Conservation (phyloP, 2,329 filamentous ascomycete species). For the Tolypocladium ovalisporum region DNA sequence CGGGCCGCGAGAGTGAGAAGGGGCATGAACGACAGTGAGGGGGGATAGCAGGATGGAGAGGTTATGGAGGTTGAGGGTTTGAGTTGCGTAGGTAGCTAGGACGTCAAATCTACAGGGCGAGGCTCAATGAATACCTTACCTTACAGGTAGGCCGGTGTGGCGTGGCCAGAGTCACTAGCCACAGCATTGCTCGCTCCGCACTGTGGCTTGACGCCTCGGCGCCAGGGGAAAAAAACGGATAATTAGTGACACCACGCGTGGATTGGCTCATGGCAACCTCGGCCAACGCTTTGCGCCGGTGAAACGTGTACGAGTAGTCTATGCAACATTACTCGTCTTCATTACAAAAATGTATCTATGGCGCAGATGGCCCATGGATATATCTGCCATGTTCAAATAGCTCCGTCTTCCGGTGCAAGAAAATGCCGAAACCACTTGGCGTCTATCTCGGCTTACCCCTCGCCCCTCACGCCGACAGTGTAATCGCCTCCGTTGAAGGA, state of each 20-base stretch:
- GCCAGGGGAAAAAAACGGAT: neutral
- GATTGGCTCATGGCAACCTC: neutral
- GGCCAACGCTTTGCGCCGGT: neutral
- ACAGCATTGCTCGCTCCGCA: neutral
- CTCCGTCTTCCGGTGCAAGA: conserved; percentile 1
- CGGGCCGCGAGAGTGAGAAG: neutral
- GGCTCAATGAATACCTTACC: neutral
- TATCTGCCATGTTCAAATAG: conserved; percentile 2
- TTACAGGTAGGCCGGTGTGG: neutral
- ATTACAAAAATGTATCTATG: conserved; percentile 5
- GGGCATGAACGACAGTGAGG: neutral
- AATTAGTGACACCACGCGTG: neutral
- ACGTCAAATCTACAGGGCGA: neutral
- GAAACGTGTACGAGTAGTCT: neutral
- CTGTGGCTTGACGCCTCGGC: neutral
- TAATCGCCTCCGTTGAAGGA: neutral
- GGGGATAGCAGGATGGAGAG: neutral
- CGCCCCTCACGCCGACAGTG: neutral
- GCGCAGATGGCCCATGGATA: neutral
- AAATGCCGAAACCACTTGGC: neutral
- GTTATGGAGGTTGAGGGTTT: neutral
- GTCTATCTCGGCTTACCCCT: neutral
- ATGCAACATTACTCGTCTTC: neutral
- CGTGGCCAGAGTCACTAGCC: neutral
- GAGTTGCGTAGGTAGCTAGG: neutral